Conservation (phyloP, 1,284 basidiomycete genomes). For the Singerocomus inundabilis region DNA sequence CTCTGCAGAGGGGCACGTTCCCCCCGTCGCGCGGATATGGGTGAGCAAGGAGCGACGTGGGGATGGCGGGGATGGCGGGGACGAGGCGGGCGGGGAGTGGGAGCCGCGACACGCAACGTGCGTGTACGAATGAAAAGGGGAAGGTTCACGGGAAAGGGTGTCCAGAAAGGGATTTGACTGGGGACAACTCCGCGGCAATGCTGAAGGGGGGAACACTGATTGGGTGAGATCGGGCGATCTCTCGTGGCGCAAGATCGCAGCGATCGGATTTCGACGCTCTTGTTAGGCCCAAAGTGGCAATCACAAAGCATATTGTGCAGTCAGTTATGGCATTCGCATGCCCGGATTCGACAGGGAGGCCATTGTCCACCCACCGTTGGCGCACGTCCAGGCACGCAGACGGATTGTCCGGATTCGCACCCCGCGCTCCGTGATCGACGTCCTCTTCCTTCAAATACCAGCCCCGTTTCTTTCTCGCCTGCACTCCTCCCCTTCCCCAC, state of each 20-base stretch:
- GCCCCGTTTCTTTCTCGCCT: conserved; percentile 25
- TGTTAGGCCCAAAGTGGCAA: conserved; percentile 26
- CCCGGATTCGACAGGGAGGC: too few species aligned
- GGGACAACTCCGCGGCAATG: too few species aligned
- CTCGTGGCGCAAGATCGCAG: too few species aligned
- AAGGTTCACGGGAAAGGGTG: too few species aligned
- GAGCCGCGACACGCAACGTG: conserved; percentile 55
- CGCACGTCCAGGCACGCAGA: too few species aligned
- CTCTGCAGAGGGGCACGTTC: conserved; percentile 64
- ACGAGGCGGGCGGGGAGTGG: too few species aligned
- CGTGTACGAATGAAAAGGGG: conserved; percentile 36
- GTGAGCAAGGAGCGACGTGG: too few species aligned
- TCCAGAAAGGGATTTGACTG: too few species aligned
- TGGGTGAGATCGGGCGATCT: too few species aligned
- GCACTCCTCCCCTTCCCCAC: background rate
- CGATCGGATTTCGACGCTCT: conserved; percentile 21
- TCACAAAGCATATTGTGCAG: conserved; percentile 24
- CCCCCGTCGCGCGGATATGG: conserved; percentile 65
- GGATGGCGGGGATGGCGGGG: too few species aligned
- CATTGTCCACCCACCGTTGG: conserved; percentile 20
- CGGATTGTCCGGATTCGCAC: conserved; percentile 17
- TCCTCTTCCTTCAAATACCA: conserved; percentile 13
- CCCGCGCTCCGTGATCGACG: conserved; percentile 18
- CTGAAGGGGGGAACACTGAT: too few species aligned
- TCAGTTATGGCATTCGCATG: too few species aligned